Percentiles rank a stretch among this genome's conserved stretches.
Conservation (phyloP, 2,329 filamentous ascomycete species). For the Epicoccum nigrum region DNA sequence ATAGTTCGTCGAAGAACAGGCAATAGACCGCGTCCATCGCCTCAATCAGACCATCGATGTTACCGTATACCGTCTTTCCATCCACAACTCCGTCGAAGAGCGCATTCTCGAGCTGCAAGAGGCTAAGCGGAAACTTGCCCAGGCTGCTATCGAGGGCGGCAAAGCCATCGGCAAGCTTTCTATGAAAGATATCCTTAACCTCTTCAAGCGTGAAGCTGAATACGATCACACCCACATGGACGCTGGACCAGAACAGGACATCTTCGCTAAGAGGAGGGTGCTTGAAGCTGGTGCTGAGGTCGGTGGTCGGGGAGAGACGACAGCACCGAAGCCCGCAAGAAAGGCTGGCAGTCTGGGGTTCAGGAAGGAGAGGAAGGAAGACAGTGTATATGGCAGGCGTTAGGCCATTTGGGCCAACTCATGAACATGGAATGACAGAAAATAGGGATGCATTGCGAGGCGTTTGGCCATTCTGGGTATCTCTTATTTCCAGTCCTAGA, state of each 20-base stretch:
- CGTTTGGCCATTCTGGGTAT: neutral
- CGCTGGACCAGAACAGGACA: conserved; percentile 36
- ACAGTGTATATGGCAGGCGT: conserved; percentile 52
- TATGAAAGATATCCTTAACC: conserved; percentile 88
- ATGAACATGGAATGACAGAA: neutral
- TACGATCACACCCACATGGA: conserved; percentile 53
- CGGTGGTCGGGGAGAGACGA: conserved; percentile 18
- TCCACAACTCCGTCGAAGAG: conserved; percentile 86
- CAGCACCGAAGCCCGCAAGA: conserved; percentile 29
- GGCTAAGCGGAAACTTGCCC: conserved; percentile 89
- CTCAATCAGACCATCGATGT: conserved; percentile 96
- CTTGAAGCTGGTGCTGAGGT: conserved; percentile 25
- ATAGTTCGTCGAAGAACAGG: conserved; percentile 96
- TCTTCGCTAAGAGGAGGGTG: conserved; percentile 45
- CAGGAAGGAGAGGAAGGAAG: conserved; percentile 38
- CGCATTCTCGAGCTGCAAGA: conserved; percentile 94
- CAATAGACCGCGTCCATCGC: conserved; percentile 97
- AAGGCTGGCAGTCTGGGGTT: conserved; percentile 41
- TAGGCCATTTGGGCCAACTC: conserved; percentile 15
- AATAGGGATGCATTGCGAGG: neutral
- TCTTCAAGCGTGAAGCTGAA: conserved; percentile 78
- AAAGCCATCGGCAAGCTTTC: conserved; percentile 82
- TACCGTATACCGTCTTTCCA: conserved; percentile 91
- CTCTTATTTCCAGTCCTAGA: too few relatives aligned
- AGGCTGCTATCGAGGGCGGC: conserved; percentile 84